Evolutionary conservation across 352 stramenopile genomes (phyloP).

Genomic region (Discostella stelligera): DNA sequence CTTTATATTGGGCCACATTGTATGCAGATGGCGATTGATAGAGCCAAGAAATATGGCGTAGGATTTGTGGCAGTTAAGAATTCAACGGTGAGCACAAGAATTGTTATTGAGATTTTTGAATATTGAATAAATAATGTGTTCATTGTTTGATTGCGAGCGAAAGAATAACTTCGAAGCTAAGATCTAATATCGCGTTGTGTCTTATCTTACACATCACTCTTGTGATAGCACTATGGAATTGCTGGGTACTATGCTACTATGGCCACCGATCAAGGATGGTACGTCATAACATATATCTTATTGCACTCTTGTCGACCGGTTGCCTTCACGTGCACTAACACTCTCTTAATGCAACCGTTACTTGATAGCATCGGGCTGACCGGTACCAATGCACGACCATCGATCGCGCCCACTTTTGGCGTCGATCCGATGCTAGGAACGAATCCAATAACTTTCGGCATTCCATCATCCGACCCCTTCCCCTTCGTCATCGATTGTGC

Average conservation of each 20-base stretch:
- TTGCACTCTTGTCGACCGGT: neutral
- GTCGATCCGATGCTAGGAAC: conserved; percentile 67
- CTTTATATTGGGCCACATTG: conserved; percentile 75
- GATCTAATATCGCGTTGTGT: neutral
- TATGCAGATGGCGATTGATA: conserved; percentile 78
- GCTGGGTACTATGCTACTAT: conserved; percentile 70
- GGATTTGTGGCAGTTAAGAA: conserved; percentile 68
- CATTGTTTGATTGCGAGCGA: neutral
- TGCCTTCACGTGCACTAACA: neutral
- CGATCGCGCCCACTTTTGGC: conserved; percentile 71
- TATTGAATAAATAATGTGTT: neutral
- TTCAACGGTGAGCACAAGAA: conserved; percentile 43
- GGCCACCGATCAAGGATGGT: conserved; percentile 57
- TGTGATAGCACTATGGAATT: conserved; percentile 63
- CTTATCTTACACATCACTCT: conserved; percentile 1
- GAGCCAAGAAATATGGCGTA: conserved; percentile 72
- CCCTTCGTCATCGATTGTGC: conserved; percentile 75
- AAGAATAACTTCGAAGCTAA: neutral
- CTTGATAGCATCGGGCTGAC: conserved; percentile 54
- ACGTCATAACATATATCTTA: neutral
- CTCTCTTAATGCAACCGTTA: neutral
- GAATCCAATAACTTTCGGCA: conserved; percentile 62
- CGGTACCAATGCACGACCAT: conserved; percentile 65
- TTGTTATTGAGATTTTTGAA: neutral
- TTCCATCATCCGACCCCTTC: conserved; percentile 61